Evolutionary conservation across 495 filamentous ascomycete species (phyloP).

Genomic region (Collariella sp.): DNA sequence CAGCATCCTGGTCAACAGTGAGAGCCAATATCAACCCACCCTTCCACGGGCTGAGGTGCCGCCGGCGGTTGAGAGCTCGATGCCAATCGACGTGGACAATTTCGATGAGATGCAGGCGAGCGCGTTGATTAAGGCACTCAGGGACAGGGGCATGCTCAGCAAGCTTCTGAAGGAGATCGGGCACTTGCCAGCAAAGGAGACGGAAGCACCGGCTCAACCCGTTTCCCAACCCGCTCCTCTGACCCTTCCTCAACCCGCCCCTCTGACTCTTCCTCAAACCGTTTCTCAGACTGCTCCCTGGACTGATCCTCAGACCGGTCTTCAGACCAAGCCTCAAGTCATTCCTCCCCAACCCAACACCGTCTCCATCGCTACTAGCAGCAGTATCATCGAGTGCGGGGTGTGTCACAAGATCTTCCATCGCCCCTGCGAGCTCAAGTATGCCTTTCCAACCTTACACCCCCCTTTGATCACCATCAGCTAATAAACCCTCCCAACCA

Average conservation of each 20-base stretch:
- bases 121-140: constrained; percentile 9
- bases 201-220: constrained; percentile 3
- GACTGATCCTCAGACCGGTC: too few species aligned
- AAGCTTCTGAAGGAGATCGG: constrained; percentile 27
- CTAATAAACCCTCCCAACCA: constrained; percentile 24
- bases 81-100: constrained; percentile 7
- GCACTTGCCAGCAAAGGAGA: constrained; percentile 22
- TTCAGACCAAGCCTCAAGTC: too few species aligned
- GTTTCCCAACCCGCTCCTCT: too few species aligned
- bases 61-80: not conserved
- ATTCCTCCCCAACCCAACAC: not conserved
- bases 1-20: not conserved
- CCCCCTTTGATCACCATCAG: not conserved
- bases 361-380: not conserved
- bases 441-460: constrained; percentile 17
- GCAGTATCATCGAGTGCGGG: constrained; percentile 30
- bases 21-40: not conserved
- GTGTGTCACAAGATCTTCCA: constrained; percentile 48
- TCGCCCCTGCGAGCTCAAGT: constrained; percentile 66
- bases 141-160: constrained; percentile 13
- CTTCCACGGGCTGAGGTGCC: not conserved
- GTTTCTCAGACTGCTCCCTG: too few species aligned
- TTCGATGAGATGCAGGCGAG: constrained; percentile 18
- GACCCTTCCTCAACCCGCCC: too few species aligned
- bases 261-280: too few species aligned